Base-by-base conservation (phyloP, 148 eudicot genomes). In the Tetragonia tetragonoides region DNA sequence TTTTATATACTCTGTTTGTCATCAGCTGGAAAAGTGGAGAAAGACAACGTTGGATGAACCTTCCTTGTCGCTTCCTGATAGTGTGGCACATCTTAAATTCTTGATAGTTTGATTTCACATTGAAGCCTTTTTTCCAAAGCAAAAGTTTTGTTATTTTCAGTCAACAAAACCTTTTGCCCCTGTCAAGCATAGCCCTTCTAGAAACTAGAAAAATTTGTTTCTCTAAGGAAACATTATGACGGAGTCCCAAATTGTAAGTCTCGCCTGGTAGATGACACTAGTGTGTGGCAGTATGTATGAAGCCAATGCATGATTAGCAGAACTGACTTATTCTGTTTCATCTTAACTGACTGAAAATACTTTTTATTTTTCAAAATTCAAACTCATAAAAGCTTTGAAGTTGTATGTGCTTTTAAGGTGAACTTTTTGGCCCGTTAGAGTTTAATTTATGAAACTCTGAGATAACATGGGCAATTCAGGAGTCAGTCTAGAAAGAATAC, bases 101-200 rank as follows among this genome's bases (percentile, higher is more conserved):
- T 28, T 34, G 38, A 21, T 39, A 34, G 44, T 77, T 70, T 23
- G 15, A 70, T 46, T 21, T 70, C 60, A 69, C 68, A 28, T 60
- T 59, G 68, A 61, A 3, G 46, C 80, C 47, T 57, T 12, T 53
- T 37, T 68, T 68, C 44, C 67, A 67, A 53, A 23, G 67, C 11
- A 4, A 21, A 70, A 46, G 24, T 49, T 7, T 49, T 49, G 11
- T 40, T 17, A 23, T 11, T 39, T 10, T 20, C 34, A 60, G 38
- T 20, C 34, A 60, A 56, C 34, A 20, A 56, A 56, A 57, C 7
- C 39, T 28, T 56, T 73, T 56, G 40, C 34, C 34, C 11, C 56
- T 24, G 20, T 39, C 5, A 73, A 73, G 12, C 37, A 21, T 73
- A 59, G 66, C 53, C 28, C n/a, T 20, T 73, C 40, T 15, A 1